Conservation (phyloP, 2,329 filamentous ascomycete genomes). For the Thermoascus crustaceus region DNA sequence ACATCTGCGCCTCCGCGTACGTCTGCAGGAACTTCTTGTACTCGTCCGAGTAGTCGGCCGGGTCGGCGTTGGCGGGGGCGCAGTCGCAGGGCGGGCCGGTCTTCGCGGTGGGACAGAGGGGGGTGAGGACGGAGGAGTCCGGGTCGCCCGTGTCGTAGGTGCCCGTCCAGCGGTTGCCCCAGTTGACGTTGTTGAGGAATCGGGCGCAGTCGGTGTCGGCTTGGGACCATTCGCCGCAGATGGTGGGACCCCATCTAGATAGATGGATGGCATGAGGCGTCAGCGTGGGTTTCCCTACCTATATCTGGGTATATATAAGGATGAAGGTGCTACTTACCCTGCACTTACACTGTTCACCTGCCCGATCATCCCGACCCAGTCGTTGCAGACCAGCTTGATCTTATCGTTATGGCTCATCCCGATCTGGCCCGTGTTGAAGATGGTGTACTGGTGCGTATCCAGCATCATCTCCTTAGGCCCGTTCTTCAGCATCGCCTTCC, state of each 20-base stretch:
- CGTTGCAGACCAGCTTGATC: constrained; percentile 76
- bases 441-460: constrained; percentile 98
- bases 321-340: constrained; percentile 44
- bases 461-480: constrained; percentile 64
- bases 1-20: constrained; percentile 95
- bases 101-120: constrained; percentile 60
- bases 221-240: constrained; percentile 96
- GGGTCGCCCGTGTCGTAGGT: constrained; percentile 46
- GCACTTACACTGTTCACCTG: constrained; percentile 63
- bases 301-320: neutral
- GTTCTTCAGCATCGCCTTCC: constrained; percentile 72
- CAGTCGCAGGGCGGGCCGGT: constrained; percentile 62
- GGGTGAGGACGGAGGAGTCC: constrained; percentile 56
- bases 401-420: constrained; percentile 73
- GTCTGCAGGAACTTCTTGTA: constrained; percentile 83
- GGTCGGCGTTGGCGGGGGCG: constrained; percentile 64
- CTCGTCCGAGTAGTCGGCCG: constrained; percentile 54
- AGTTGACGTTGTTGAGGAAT: constrained; percentile 81
- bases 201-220: constrained; percentile 90
- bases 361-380: constrained; percentile 73
- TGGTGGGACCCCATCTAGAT: constrained; percentile 69
- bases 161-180: constrained; percentile 86
- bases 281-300: neutral
- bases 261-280: constrained; percentile 8
- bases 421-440: constrained; percentile 89